Evolutionary conservation across 768 basidiomycete species (phyloP).

Genomic region (Tricholoma matsutake): DNA sequence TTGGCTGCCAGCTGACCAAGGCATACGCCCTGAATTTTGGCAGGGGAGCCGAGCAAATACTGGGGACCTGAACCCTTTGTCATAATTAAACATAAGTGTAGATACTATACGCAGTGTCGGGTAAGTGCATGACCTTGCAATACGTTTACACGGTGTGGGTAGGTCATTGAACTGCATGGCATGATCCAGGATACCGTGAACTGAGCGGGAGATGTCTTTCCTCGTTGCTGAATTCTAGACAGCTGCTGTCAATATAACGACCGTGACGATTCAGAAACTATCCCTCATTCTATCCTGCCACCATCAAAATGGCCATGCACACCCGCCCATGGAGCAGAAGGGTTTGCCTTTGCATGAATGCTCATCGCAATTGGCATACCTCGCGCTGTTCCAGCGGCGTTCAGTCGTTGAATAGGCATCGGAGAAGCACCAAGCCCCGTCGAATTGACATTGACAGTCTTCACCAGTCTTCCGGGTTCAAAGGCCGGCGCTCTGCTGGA

Average conservation of each 20-base stretch:
- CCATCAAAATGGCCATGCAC: neutral
- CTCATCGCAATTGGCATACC: neutral
- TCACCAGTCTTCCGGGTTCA: conserved; percentile 37
- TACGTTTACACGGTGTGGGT: neutral
- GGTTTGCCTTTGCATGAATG: neutral
- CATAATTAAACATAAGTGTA: neutral
- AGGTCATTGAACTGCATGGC: too few relatives aligned
- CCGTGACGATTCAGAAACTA: neutral
- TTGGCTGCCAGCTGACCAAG: too few relatives aligned
- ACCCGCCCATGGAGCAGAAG: neutral
- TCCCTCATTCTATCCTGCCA: neutral
- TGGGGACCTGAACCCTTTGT: too few relatives aligned
- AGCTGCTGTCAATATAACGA: neutral
- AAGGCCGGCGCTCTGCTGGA: conserved; percentile 55
- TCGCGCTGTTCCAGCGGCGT: neutral
- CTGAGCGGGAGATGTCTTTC: neutral
- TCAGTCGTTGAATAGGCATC: neutral
- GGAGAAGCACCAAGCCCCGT: neutral
- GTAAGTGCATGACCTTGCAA: neutral
- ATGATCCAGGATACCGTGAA: neutral
- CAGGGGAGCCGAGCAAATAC: too few relatives aligned
- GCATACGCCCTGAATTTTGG: too few relatives aligned
- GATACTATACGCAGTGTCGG: neutral
- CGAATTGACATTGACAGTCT: neutral
- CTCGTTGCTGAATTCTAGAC: neutral